Evolutionary conservation across 2,329 filamentous ascomycete genomes (phyloP).

Genomic region (Fusarium ambrosium): DNA sequence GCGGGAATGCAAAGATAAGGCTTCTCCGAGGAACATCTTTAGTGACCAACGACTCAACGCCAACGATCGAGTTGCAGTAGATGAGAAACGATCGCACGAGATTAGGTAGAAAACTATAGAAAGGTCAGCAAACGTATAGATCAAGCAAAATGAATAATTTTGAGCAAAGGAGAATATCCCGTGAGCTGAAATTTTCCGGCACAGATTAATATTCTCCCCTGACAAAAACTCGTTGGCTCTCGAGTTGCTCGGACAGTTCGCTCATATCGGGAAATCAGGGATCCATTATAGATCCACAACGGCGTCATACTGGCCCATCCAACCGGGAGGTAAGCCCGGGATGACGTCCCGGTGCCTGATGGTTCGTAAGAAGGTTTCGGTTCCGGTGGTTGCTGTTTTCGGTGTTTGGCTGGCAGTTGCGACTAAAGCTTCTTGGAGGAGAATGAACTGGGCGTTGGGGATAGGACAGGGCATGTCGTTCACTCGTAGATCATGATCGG

Average conservation of each 20-base stretch:
- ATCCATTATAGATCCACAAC: constrained; percentile 40
- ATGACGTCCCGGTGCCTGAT: constrained; percentile 8
- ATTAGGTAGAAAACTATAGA: not conserved
- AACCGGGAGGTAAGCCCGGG: constrained; percentile 32
- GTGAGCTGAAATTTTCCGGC: not conserved
- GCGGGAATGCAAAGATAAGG: not conserved
- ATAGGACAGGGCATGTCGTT: not conserved
- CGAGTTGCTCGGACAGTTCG: constrained; percentile 18
- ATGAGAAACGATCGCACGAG: not conserved
- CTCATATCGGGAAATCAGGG: constrained; percentile 25
- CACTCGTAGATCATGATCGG: not conserved
- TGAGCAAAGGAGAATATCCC: not conserved
- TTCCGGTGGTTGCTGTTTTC: not conserved
- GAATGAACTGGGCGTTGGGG: not conserved
- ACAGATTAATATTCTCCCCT: not conserved
- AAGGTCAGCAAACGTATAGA: not conserved
- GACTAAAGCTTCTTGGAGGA: not conserved
- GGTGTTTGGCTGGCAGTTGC: not conserved
- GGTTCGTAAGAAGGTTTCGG: not conserved
- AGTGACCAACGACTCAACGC: not conserved
- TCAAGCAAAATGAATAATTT: not conserved
- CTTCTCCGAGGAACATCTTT: not conserved
- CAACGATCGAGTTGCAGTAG: not conserved
- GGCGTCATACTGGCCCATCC: constrained; percentile 37
- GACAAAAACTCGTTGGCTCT: not conserved